Evolutionary conservation across 2,329 filamentous ascomycete species (phyloP).

Genomic region (Fusarium scirpi): DNA sequence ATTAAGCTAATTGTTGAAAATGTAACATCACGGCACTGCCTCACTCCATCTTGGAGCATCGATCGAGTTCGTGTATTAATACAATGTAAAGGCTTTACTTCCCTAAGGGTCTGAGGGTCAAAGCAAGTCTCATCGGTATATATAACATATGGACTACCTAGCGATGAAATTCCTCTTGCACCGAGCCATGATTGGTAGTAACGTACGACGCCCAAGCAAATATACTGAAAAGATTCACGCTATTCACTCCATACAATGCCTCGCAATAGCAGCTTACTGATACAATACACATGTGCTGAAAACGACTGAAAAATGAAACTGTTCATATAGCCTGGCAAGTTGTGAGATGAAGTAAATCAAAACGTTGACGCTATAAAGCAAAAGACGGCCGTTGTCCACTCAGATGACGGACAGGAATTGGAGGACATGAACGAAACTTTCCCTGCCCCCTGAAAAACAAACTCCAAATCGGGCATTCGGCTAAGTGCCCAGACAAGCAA

Average conservation of each 20-base stretch:
- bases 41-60: background rate
- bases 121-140: slow-evolving; percentile 14
- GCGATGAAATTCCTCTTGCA: background rate
- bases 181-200: background rate
- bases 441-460: background rate
- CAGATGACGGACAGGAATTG: background rate
- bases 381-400: background rate
- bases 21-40: background rate
- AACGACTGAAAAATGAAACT: background rate
- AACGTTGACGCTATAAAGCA: slow-evolving; percentile 11
- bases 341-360: background rate
- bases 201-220: slow-evolving; percentile 13
- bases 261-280: slow-evolving; percentile 31
- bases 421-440: background rate
- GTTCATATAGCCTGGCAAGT: background rate
- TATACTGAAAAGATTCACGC: slow-evolving; percentile 20
- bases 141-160: background rate
- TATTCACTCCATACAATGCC: slow-evolving; percentile 37
- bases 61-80: background rate
- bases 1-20: too few relatives aligned
- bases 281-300: slow-evolving; percentile 10
- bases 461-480: background rate
- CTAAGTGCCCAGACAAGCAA: background rate
- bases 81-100: background rate
- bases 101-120: background rate